Conservation (phyloP, 441 rosid genomes). For the Mallotus japonicus region DNA sequence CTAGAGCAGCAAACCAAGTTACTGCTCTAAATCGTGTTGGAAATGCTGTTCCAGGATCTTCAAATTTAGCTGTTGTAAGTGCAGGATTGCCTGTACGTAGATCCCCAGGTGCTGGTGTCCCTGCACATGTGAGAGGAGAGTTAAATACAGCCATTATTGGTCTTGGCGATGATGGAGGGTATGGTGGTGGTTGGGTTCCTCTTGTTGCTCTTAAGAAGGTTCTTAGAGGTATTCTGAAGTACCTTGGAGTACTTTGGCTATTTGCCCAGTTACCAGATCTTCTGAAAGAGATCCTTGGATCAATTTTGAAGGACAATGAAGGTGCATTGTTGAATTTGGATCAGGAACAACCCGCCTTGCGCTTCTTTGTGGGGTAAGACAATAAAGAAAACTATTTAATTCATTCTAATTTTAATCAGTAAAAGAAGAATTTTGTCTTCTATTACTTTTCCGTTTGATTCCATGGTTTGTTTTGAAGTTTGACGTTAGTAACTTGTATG, state of each 20-base stretch:
- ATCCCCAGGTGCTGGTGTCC: conserved; percentile 70
- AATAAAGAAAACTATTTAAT: conserved; percentile 5
- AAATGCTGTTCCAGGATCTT: conserved; percentile 59
- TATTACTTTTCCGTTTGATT: neutral
- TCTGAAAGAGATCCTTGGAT: conserved; percentile 86
- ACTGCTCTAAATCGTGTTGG: conserved; percentile 73
- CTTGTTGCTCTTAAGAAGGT: conserved; percentile 99
- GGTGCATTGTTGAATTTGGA: conserved; percentile 95
- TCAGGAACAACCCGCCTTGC: conserved; percentile 97
- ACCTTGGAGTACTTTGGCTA: conserved; percentile 89
- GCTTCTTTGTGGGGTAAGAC: conserved; percentile 98
- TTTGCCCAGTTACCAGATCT: conserved; percentile 87
- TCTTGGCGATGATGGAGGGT: conserved; percentile 99
- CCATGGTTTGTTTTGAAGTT: neutral
- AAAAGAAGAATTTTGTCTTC: neutral
- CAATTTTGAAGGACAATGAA: conserved; percentile 95
- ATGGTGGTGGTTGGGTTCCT: conserved; percentile 99
- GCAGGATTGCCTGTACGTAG: conserved; percentile 82
- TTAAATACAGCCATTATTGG: conserved; percentile 95
- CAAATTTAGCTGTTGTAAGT: conserved; percentile 51
- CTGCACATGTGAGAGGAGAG: conserved; percentile 95
- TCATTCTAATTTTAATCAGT: neutral
- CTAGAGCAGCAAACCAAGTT: conserved; percentile 60
- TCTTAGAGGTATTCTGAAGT: conserved; percentile 87
- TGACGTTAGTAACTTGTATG: neutral